phyloP scores from a whole-genome alignment of 257 asterid species.

The Leptodermis oblonga region DNA sequence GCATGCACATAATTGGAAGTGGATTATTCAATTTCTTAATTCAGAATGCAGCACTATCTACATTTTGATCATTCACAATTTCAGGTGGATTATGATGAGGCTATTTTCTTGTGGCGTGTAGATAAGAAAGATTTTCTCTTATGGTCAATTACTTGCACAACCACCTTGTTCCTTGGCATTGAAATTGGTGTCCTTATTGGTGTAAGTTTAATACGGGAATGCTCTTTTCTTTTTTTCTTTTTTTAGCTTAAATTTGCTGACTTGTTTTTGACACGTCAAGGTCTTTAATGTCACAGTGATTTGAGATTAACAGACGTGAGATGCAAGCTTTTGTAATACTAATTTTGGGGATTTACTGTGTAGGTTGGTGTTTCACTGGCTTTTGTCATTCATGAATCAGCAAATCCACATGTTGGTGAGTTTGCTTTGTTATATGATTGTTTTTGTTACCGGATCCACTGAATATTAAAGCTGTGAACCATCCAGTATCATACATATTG shows the following conservation, averaged over 20 bases:
- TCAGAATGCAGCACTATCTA: constrained; percentile 20
- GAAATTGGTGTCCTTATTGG: constrained; percentile 98
- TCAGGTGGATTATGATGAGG: constrained; percentile 99
- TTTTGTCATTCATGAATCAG: constrained; percentile 99
- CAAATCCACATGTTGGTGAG: constrained; percentile 97
- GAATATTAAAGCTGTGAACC: not conserved
- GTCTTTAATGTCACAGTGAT: not conserved
- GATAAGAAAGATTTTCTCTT: constrained; percentile 91
- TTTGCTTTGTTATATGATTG: not conserved
- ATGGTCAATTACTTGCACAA: constrained; percentile 75
- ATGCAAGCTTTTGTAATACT: constrained; percentile 8
- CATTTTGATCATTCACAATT: constrained; percentile 20
- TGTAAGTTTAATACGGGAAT: constrained; percentile 39
- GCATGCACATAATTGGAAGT: constrained; percentile 13
- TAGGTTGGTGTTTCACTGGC: constrained; percentile 99
- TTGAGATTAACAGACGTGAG: not conserved
- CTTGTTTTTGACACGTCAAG: not conserved
- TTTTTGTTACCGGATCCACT: not conserved
- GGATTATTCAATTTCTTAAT: constrained; percentile 18
- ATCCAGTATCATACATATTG: too few species aligned
- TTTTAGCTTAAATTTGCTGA: not conserved
- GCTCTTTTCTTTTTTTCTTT: constrained; percentile 3
- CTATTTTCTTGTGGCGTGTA: constrained; percentile 84
- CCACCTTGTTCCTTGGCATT: constrained; percentile 90
- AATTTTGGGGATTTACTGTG: constrained; percentile 24